phyloP scores from a whole-genome alignment of 805 yeast genomes.

The Spathaspora boniae region DNA sequence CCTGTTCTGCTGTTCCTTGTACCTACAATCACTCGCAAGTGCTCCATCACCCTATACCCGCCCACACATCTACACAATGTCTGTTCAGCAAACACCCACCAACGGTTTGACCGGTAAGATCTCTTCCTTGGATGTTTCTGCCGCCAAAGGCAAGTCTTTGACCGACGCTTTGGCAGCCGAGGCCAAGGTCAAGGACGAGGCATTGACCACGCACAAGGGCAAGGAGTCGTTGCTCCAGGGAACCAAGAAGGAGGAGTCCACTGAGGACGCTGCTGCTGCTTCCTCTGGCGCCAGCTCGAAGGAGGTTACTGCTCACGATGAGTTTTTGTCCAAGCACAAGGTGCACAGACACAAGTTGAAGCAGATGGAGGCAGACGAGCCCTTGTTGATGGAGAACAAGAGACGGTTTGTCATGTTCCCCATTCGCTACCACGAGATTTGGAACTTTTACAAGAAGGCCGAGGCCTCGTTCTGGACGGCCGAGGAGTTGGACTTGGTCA shows the following conservation, averaged over 20 bases:
- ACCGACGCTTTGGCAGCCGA: conserved; percentile 43
- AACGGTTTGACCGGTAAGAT: conserved; percentile 45
- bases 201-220: conserved; percentile 19
- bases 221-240: conserved; percentile 17
- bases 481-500: conserved; percentile 94
- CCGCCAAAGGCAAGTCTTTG: conserved; percentile 30
- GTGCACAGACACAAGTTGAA: conserved; percentile 72
- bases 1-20: too few relatives aligned
- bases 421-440: conserved; percentile 92
- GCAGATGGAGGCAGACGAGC: conserved; percentile 83
- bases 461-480: conserved; percentile 99
- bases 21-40: too few relatives aligned
- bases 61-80: conserved; percentile 33
- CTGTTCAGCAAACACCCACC: conserved; percentile 60
- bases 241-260: conserved; percentile 11
- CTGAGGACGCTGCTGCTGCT: conserved; percentile 1
- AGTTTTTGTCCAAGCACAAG: conserved; percentile 58
- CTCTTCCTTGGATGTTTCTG: conserved; percentile 35
- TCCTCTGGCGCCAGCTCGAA: conserved; percentile 12
- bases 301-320: conserved; percentile 39
- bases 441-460: conserved; percentile 98
- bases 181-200: conserved; percentile 31
- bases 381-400: conserved; percentile 78
- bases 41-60: not conserved
- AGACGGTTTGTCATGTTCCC: conserved; percentile 93